Evolutionary conservation across 768 basidiomycete genomes (phyloP).

Genomic region (Polyporus arcularius): DNA sequence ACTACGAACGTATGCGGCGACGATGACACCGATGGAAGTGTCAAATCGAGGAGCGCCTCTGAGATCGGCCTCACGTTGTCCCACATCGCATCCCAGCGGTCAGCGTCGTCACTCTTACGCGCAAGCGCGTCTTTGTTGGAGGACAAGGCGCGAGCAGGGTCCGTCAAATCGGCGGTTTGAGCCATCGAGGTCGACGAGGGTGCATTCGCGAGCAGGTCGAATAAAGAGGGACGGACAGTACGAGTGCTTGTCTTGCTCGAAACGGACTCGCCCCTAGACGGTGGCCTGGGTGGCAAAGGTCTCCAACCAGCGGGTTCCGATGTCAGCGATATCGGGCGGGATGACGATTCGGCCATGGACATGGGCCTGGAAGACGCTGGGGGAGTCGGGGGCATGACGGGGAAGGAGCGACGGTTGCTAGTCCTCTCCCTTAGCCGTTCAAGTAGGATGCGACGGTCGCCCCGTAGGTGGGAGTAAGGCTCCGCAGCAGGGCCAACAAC

Average conservation of each 20-base stretch:
- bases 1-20: conserved; percentile 7
- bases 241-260: conserved; percentile 9
- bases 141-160: too few relatives aligned
- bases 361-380: conserved; percentile 14
- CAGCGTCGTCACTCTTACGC: neutral
- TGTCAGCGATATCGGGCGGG: conserved; percentile 7
- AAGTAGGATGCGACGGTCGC: conserved; percentile 22
- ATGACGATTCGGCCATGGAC: conserved; percentile 13
- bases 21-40: neutral
- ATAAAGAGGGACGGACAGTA: conserved; percentile 22
- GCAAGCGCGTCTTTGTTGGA: too few relatives aligned
- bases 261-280: conserved; percentile 1
- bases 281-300: conserved; percentile 17
- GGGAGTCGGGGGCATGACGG: conserved; percentile 16
- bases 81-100: neutral
- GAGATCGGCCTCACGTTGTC: neutral
- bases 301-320: conserved; percentile 2
- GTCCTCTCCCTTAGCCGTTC: conserved; percentile 28
- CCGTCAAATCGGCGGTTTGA: neutral
- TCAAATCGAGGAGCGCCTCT: neutral
- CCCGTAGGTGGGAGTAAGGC: conserved; percentile 1
- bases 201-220: conserved; percentile 16
- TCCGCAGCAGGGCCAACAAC: conserved; percentile 18
- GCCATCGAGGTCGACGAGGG: neutral
- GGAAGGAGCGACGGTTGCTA: conserved; percentile 12